Base-by-base conservation (phyloP, 225 moss, liverwort and hornwort genomes). In the Bryum argenteum region DNA sequence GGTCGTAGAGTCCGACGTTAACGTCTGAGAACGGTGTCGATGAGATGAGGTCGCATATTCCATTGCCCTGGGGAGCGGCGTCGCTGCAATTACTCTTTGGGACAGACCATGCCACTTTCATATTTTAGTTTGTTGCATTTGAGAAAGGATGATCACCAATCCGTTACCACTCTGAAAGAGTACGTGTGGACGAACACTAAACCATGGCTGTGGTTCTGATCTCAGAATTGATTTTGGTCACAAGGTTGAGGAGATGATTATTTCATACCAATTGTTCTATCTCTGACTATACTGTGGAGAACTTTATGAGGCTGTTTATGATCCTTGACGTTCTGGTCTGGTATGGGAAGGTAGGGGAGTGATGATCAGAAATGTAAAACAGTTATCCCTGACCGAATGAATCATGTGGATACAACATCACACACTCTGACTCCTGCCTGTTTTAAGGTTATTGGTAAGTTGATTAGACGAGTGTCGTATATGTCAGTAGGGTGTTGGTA, bases 371-470 rank as follows among this genome's bases (percentile, higher is more conserved):
- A 53, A 55, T 74, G 73, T 38, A 47, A 69, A 65, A 77, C 81
- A 77, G 77, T 77, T 81, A 81, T 77, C 73, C 77, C 81, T 77
- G 81, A 40, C 81, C 61, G 77, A 77, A 74, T 61, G 47, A 33
- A 70, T 38, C 26, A 17, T 81, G 77, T 77, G 77, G 77, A 77
- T 74, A 24, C 4, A 66, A 77, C 54, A 61, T 81, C 44, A 71
- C 28, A 70, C 11, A 8, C 50, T 74, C 81, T 74, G 73, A 74
- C 65, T 63, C 57, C 48, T 70, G 39, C 54, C 20, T 10, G n/a
- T n/a, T n/a, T n/a, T n/a, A n/a, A n/a, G n/a, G n/a, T n/a, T n/a
- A n/a, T n/a, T n/a, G n/a, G n/a, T n/a, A n/a, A n/a, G n/a, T n/a
- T n/a, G n/a, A n/a, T n/a, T n/a, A n/a, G n/a, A n/a, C n/a, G n/a